Base-by-base conservation (phyloP, 2,329 filamentous ascomycete genomes). In the Fusarium subtropicale region DNA sequence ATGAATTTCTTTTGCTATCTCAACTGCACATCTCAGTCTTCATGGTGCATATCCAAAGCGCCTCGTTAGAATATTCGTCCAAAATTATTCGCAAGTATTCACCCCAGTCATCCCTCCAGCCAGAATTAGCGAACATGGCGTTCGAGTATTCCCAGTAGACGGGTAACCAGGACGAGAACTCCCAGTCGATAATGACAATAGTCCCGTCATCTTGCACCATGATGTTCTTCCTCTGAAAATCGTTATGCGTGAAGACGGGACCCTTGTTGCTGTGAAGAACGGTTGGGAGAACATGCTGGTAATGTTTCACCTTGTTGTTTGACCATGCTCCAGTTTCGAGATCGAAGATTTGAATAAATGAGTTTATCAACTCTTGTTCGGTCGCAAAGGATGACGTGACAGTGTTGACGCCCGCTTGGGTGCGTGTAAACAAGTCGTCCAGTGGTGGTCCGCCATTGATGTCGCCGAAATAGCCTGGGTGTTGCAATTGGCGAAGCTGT, bases 221-320 rank as follows among this genome's bases (percentile, higher is more conserved):
- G 10, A 74, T 48, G 18, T 71, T 75, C 50, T 75, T 73, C 28
- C 70, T 65, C 55, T 74, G 71, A 2, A 73, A 58, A 50, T 74
- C 71, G 15, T 63, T 62, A 44, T 74, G 61, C 3, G 66, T 73
- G 34, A 71, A 74, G 11, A 73, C 56, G 5, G 64, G 60, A 15
- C 13, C 11, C 2, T 22, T 30, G 42, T 63, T 13, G 18, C 61
- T 36, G 15, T 24, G 33, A 39, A 70, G 61, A 36, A 39, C 18
- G n/a, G 26, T 53, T 28, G 56, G 67, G 22, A 66, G 48, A 31
- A 60, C n/a, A 28, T 59, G 15, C 30, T 60, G 44, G 9, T 66
- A 60, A 52, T 68, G 64, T 7, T 22, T 51, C 18, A 50, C 44
- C 34, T 56, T 66, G 7, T 30, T 12, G 10, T 30, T 12, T 1